These are phyloP conservation scores for Helenozyma baotianmanensis DNA, from an alignment of 805 yeast species.

Conservation along the genomic window DNA sequence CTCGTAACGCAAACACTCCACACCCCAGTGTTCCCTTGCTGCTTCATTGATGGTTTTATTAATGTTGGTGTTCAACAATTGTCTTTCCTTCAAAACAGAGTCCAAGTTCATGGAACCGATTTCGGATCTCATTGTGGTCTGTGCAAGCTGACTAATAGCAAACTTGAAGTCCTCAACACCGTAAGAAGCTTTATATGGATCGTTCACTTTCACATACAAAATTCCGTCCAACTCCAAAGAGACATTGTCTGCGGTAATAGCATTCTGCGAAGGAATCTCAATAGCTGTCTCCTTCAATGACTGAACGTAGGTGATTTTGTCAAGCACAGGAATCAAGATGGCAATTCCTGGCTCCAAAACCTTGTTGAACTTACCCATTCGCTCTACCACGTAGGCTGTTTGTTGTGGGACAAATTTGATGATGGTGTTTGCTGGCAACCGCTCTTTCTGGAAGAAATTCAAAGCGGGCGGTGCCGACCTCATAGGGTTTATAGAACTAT, in stretches of 20 bases:
- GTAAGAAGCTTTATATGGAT: conserved; percentile 80
- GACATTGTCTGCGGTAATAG: conserved; percentile 83
- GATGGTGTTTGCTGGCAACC: conserved; percentile 70
- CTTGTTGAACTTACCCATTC: conserved; percentile 80
- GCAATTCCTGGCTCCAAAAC: conserved; percentile 74
- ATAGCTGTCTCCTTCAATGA: conserved; percentile 79
- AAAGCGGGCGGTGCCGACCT: conserved; percentile 19
- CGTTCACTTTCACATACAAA: conserved; percentile 68
- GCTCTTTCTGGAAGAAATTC: conserved; percentile 57
- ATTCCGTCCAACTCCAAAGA: conserved; percentile 83
- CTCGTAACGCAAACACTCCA: conserved; percentile 77
- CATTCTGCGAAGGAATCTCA: conserved; percentile 78
- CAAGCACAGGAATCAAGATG: conserved; percentile 65
- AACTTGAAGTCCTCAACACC: conserved; percentile 87
- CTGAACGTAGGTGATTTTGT: conserved; percentile 76
- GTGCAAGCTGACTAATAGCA: conserved; percentile 81
- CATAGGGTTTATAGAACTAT: conserved; percentile 5
- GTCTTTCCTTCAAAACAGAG: conserved; percentile 73
- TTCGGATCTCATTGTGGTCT: conserved; percentile 87
- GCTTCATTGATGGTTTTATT: conserved; percentile 81
- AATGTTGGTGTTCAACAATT: conserved; percentile 64
- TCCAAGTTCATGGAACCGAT: conserved; percentile 81
- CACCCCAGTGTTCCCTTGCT: conserved; percentile 76
- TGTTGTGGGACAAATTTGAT: conserved; percentile 84
- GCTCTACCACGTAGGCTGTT: conserved; percentile 85